Percentiles rank a stretch among this genome's conserved stretches.
These are phyloP conservation scores for Phytophthora sp. DNA, from an alignment of 352 stramenopile species.

Conservation along the genomic window DNA sequence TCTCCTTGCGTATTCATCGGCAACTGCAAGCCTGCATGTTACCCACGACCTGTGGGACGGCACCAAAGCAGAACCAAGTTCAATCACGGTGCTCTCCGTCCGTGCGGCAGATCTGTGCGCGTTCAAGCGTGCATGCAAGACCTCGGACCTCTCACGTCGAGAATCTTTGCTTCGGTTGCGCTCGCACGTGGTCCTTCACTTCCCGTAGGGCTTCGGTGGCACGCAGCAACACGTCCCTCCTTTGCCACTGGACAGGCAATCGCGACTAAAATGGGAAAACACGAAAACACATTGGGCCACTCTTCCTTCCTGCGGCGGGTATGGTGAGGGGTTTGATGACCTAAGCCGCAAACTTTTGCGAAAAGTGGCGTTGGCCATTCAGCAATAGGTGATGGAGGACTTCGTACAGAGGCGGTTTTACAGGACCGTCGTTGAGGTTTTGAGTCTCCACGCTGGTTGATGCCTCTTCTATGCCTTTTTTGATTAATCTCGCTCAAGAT, in stretches of 20 bases:
- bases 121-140: not conserved
- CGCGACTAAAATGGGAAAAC: conserved; percentile 1
- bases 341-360: too few species aligned
- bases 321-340: too few species aligned
- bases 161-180: not conserved
- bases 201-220: not conserved
- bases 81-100: not conserved
- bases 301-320: too few species aligned
- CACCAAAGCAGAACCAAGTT: not conserved
- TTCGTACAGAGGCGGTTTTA: too few species aligned
- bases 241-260: conserved; percentile 2
- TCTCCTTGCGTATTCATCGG: too few species aligned
- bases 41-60: not conserved
- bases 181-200: not conserved
- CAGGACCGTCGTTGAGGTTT: too few species aligned
- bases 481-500: conserved; percentile 14
- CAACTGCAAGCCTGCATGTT: too few species aligned
- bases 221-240: not conserved
- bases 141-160: not conserved
- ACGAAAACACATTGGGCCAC: too few species aligned
- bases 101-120: not conserved
- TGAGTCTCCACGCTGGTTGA: too few species aligned
- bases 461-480: too few species aligned
- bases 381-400: too few species aligned
- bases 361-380: too few species aligned